phyloP scores from a whole-genome alignment of 306 rosid genomes.

The Rosa multiflora region DNA sequence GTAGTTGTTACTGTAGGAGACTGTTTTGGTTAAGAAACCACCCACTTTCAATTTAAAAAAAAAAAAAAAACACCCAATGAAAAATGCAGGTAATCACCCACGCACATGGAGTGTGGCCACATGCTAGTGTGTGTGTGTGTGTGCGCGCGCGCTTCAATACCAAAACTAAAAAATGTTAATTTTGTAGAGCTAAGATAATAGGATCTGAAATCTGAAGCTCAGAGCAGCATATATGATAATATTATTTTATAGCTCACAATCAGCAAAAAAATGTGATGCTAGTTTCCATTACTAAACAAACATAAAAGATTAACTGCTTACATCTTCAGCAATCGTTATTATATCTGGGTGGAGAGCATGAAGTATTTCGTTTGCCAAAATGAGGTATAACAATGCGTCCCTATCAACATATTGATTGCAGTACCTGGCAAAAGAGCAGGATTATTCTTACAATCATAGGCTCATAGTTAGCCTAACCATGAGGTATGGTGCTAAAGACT shows the following conservation, averaged over 20 bases:
- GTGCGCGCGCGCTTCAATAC: background rate
- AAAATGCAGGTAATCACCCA: too few relatives aligned
- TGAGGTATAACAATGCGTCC: conserved; percentile 83
- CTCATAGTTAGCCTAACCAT: background rate
- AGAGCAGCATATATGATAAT: background rate
- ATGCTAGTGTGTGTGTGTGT: too few relatives aligned
- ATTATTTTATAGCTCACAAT: background rate
- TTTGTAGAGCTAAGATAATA: background rate
- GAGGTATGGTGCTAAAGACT: background rate
- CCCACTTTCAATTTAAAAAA: too few relatives aligned
- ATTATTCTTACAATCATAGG: conserved; percentile 3
- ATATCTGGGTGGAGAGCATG: conserved; percentile 76
- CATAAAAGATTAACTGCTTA: conserved; percentile 34
- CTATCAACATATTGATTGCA: conserved; percentile 94
- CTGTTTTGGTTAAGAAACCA: too few relatives aligned
- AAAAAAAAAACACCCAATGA: too few relatives aligned
- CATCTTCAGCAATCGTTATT: conserved; percentile 92
- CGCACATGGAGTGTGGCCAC: too few relatives aligned
- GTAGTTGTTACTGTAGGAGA: too few relatives aligned
- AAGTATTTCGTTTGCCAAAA: conserved; percentile 84
- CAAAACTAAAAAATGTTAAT: background rate
- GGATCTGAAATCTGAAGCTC: conserved; percentile 2
- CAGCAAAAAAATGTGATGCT: background rate
- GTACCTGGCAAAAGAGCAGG: conserved; percentile 55
- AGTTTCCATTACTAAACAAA: background rate